Evolutionary conservation across 495 filamentous ascomycete species (phyloP), one percentile per base, ranked within the genome.

Genomic region (Penicillium steckii): DNA sequence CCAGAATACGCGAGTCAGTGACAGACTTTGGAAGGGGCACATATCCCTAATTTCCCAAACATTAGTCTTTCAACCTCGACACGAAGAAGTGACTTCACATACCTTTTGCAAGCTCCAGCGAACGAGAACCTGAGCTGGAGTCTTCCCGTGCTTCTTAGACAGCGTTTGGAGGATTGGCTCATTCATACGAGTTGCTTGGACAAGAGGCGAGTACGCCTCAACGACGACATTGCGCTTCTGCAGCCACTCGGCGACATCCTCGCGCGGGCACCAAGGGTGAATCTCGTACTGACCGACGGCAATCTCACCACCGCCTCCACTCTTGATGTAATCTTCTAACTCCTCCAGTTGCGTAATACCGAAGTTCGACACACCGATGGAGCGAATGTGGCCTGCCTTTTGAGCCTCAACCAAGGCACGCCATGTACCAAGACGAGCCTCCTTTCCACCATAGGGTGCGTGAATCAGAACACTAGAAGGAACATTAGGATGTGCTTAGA

Each of bases 71-170:
- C 72, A 61, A 58, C 83, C 17, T 21, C 0, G 8, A 12, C 43
- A 19, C 13, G 33, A 8, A 38, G 1, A 25, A 24, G 23, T 32
- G 17, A 19, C 0, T 24, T 2, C 15, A 53, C 49, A 50, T 77
- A 83, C 81, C 78, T 80, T 93, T 64, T 96, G 89, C 68, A 96
- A 70, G 62, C 88, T 91, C 91, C 92, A 97, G 44, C 89, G 77
- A 8, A 97, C 45, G 53, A 97, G 65, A 8, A 96, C 75, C 74
- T 97, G 92, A 2, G 88, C 86, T 43, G 83, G 74, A 7, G 80
- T 85, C 77, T 88, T 92, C 7, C 75, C 75, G 55, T 92, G 75
- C 70, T 91, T 90, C 70, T 83, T 73, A 1, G 79, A 78, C 51
- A 95, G 57, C 21, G 70, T 68, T 53, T 78, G 65, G 45, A 94